phyloP scores from a whole-genome alignment of 805 yeast genomes.

The Ogataea populi-albae region DNA sequence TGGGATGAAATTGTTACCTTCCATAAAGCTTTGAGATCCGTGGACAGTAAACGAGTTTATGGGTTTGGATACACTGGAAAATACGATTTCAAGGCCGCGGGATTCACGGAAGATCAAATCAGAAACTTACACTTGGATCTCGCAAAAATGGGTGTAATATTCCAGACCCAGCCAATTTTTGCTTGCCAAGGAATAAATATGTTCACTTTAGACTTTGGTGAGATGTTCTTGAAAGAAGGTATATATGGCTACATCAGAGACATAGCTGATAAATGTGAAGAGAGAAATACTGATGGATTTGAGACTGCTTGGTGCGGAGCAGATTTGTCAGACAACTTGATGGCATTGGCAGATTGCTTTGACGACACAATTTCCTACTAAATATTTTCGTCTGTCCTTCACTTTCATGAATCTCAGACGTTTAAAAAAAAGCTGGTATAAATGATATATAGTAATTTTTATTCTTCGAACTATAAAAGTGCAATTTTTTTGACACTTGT shows the following conservation, averaged over 20 bases:
- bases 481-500: no score
- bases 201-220: slow-evolving; percentile 48
- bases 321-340: slow-evolving; percentile 18
- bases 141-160: slow-evolving; percentile 54
- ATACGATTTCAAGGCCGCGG: slow-evolving; percentile 59
- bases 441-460: slow-evolving; percentile 1
- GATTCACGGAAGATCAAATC: slow-evolving; percentile 46
- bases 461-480: no score
- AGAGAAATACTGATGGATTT: slow-evolving; percentile 17
- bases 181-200: slow-evolving; percentile 58
- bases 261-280: slow-evolving; percentile 13
- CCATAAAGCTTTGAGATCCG: slow-evolving; percentile 45
- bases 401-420: no score
- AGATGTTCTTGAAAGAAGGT: slow-evolving; percentile 49
- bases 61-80: slow-evolving; percentile 62
- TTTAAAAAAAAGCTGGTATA: no score
- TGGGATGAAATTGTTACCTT: slow-evolving; percentile 47
- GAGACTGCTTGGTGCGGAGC: slow-evolving; percentile 25
- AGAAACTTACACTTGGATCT: slow-evolving; percentile 51
- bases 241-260: slow-evolving; percentile 41
- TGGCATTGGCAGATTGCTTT: slow-evolving; percentile 20
- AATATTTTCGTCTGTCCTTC: no score
- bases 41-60: slow-evolving; percentile 49
- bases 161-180: slow-evolving; percentile 48
- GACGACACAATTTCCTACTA: slow-evolving; percentile 14